Conservation (phyloP, 495 filamentous ascomycete genomes). For the Podospora pseudoanserina region DNA sequence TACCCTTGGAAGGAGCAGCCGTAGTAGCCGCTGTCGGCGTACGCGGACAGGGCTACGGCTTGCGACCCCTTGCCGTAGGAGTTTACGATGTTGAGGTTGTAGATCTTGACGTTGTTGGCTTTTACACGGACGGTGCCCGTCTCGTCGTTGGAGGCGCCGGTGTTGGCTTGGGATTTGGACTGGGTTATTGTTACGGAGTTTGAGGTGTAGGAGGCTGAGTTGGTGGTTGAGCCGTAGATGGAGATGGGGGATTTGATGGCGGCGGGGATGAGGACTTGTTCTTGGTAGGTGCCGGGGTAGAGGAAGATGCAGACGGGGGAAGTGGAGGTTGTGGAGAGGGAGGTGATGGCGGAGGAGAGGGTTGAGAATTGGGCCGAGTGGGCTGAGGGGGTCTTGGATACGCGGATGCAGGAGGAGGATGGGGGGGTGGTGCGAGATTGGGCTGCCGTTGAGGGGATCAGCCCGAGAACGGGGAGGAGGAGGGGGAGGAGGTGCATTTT, state of each 20-base stretch:
- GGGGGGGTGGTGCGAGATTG: constrained; percentile 49
- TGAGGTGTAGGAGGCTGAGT: constrained; percentile 49
- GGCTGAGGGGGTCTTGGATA: constrained; percentile 43
- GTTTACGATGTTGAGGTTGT: constrained; percentile 63
- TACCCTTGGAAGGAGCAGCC: constrained; percentile 54
- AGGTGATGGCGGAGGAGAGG: constrained; percentile 55
- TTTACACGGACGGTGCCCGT: constrained; percentile 56
- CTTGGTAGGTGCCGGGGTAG: constrained; percentile 53
- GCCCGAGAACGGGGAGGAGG: not conserved
- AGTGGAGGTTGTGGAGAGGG: constrained; percentile 45
- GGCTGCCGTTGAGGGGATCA: not conserved
- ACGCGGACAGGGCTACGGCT: constrained; percentile 57
- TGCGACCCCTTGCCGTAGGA: constrained; percentile 52
- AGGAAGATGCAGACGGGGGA: constrained; percentile 60
- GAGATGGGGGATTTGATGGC: constrained; percentile 48
- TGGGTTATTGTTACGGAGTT: constrained; percentile 60
- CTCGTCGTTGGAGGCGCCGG: constrained; percentile 42
- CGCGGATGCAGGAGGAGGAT: constrained; percentile 47
- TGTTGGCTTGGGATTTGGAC: constrained; percentile 40
- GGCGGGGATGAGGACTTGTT: constrained; percentile 55
- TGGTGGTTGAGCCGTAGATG: constrained; percentile 59
- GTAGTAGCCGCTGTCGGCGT: constrained; percentile 56
- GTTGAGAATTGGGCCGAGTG: constrained; percentile 38
- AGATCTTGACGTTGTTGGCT: constrained; percentile 49
- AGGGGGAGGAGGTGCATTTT: not conserved